Percentiles rank a stretch among this genome's conserved stretches.
Evolutionary conservation across 108 stramenopile genomes (phyloP).

Genomic region (Nitzschia sp.): DNA sequence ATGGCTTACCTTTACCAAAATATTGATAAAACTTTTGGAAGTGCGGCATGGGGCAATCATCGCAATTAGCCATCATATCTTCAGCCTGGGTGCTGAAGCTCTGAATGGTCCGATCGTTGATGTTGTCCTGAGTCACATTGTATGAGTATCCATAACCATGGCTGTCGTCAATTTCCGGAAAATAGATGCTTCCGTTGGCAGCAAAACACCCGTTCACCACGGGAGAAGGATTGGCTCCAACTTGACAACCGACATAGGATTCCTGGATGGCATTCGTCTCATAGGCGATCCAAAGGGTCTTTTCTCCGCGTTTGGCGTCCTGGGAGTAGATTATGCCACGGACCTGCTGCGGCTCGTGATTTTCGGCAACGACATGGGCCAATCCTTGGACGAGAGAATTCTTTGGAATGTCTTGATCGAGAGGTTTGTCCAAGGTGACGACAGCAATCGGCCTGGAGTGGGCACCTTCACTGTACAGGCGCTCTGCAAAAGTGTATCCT

Average conservation of each 20-base stretch:
- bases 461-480: conserved; percentile 64
- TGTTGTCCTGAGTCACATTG: conserved; percentile 46
- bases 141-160: conserved; percentile 39
- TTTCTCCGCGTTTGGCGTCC: conserved; percentile 29
- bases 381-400: background rate
- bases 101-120: conserved; percentile 58
- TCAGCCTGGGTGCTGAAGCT: conserved; percentile 54
- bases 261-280: conserved; percentile 44
- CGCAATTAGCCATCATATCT: conserved; percentile 35
- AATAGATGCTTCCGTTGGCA: conserved; percentile 23
- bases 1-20: conserved; percentile 41
- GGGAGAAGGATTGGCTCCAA: conserved; percentile 55
- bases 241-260: conserved; percentile 63
- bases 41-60: conserved; percentile 45
- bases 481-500: conserved; percentile 36
- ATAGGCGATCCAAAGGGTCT: conserved; percentile 53
- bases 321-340: conserved; percentile 44
- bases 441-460: conserved; percentile 66
- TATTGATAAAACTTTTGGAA: conserved; percentile 61
- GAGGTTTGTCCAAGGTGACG: conserved; percentile 38
- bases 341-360: conserved; percentile 43
- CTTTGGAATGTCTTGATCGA: conserved; percentile 23
- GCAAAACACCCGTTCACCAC: conserved; percentile 39
- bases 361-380: background rate
- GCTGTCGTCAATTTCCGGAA: background rate